These are phyloP conservation scores for Bremia lactucae DNA, from an alignment of 352 stramenopile genomes.

Conservation along the genomic window DNA sequence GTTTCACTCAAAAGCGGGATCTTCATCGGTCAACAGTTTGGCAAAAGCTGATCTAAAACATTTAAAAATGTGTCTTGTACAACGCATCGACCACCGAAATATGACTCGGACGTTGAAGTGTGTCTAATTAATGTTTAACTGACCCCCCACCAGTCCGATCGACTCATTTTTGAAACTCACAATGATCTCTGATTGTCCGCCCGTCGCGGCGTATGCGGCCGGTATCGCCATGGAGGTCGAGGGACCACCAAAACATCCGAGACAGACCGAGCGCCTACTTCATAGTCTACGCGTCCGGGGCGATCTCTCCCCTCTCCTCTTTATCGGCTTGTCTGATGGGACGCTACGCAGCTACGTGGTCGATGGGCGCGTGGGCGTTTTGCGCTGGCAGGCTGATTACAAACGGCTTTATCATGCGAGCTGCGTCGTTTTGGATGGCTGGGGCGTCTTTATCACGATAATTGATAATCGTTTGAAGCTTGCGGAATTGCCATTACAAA, in stretches of 20 bases:
- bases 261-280: constrained; percentile 39
- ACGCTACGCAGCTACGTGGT: constrained; percentile 49
- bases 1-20: constrained; percentile 37
- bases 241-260: constrained; percentile 40
- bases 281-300: constrained; percentile 25
- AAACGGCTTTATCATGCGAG: constrained; percentile 49
- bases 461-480: constrained; percentile 47
- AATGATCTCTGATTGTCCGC: constrained; percentile 3
- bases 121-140: too few relatives aligned
- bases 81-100: constrained; percentile 1
- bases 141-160: too few relatives aligned
- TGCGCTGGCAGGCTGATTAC: constrained; percentile 46
- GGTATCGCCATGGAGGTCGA: constrained; percentile 36
- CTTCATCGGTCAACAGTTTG: constrained; percentile 39
- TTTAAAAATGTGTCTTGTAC: too few relatives aligned
- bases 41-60: constrained; percentile 44
- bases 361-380: constrained; percentile 12
- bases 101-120: neutral
- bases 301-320: constrained; percentile 39
- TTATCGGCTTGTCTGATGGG: constrained; percentile 42
- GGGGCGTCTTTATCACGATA: constrained; percentile 56
- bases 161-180: too few relatives aligned
- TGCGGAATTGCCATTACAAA: constrained; percentile 48
- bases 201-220: constrained; percentile 28
- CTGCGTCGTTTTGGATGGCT: constrained; percentile 49